Conservation (phyloP, 2,329 filamentous ascomycete species). For the Colletotrichum chlorophyti region DNA sequence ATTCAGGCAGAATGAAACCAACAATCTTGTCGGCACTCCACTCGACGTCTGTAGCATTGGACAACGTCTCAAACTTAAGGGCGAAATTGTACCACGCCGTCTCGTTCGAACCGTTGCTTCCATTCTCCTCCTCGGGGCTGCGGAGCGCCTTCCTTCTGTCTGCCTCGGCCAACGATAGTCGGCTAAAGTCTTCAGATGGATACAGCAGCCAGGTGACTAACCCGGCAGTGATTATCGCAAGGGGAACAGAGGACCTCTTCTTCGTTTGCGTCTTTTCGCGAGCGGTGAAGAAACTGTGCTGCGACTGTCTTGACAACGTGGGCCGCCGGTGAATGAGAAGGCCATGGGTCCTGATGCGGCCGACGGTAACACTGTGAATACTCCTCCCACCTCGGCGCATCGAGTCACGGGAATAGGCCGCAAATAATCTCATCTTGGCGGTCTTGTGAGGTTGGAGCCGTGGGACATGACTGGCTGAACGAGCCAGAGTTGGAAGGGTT, state of each 20-base stretch:
- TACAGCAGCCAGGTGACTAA: constrained; percentile 52
- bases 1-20: constrained; percentile 79
- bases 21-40: constrained; percentile 68
- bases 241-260: constrained; percentile 36
- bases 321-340: constrained; percentile 13
- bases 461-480: constrained; percentile 22
- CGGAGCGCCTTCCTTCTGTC: constrained; percentile 24
- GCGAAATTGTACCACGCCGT: constrained; percentile 58
- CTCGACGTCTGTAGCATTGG: constrained; percentile 59
- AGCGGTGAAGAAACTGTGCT: constrained; percentile 29
- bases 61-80: constrained; percentile 58
- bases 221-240: constrained; percentile 42
- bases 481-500: neutral
- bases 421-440: constrained; percentile 21
- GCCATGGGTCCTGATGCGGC: constrained; percentile 22
- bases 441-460: constrained; percentile 4
- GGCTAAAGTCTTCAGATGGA: constrained; percentile 49
- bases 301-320: constrained; percentile 24
- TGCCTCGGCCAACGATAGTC: constrained; percentile 35
- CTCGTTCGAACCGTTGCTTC: constrained; percentile 32
- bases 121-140: constrained; percentile 28
- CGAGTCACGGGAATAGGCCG: constrained; percentile 1
- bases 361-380: constrained; percentile 19
- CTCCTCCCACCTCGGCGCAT: constrained; percentile 4
- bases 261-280: constrained; percentile 29